These are phyloP conservation scores for Candida lessepsii DNA, from an alignment of 805 yeast species.

Conservation along the genomic window DNA sequence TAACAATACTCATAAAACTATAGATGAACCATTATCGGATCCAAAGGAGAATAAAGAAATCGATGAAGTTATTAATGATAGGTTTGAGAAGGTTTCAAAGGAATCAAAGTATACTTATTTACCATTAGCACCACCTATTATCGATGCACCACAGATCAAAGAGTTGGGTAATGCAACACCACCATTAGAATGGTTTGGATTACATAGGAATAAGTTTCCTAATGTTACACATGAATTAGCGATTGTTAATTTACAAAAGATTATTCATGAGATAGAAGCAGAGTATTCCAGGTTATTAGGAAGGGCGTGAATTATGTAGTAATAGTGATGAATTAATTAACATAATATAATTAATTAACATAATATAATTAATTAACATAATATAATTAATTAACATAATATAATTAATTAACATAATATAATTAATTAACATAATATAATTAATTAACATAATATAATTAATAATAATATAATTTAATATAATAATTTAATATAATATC, in stretches of 20 bases:
- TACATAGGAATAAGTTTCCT: constrained; percentile 84
- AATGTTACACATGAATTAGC: constrained; percentile 79
- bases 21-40: constrained; percentile 1
- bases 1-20: neutral
- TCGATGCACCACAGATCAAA: constrained; percentile 84
- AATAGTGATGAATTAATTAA: too few species aligned
- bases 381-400: too few species aligned
- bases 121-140: constrained; percentile 72
- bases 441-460: too few species aligned
- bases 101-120: constrained; percentile 50
- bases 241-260: constrained; percentile 68
- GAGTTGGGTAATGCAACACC: constrained; percentile 98
- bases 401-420: too few species aligned
- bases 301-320: constrained; percentile 26
- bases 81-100: constrained; percentile 35
- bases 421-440: too few species aligned
- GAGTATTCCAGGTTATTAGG: constrained; percentile 52
- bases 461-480: too few species aligned
- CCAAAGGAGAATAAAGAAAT: constrained; percentile 21
- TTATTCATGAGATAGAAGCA: constrained; percentile 66
- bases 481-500: too few species aligned
- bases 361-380: too few species aligned
- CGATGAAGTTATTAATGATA: constrained; percentile 38
- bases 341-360: too few species aligned
- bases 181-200: constrained; percentile 97